Conservation (phyloP, 495 filamentous ascomycete genomes). For the Neurospora sp. region DNA sequence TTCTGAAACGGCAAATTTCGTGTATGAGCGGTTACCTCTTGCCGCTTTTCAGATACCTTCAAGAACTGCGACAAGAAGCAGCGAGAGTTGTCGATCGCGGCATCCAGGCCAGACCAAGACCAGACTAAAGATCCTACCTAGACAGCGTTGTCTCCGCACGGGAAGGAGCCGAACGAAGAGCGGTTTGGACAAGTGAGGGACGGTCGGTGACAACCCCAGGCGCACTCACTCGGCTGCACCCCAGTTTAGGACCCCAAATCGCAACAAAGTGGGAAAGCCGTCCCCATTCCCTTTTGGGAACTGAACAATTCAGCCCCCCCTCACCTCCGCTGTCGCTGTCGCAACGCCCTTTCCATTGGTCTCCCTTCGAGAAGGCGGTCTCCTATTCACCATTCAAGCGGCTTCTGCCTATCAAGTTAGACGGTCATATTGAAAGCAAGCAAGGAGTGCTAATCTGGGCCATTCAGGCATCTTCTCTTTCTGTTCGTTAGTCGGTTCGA, state of each 20-base stretch:
- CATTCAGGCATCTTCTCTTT: not conserved
- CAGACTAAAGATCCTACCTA: not conserved
- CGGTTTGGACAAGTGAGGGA: not conserved
- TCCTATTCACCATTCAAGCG: not conserved
- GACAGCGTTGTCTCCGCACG: not conserved
- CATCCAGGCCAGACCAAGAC: not conserved
- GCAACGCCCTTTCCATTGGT: not conserved
- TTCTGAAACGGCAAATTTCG: not conserved
- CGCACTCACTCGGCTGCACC: not conserved
- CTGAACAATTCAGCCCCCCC: not conserved
- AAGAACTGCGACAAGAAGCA: not conserved
- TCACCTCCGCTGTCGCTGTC: not conserved
- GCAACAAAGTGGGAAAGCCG: not conserved
- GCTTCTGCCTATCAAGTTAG: not conserved
- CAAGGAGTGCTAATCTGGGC: not conserved
- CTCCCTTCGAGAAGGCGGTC: not conserved
- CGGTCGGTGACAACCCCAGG: not conserved
- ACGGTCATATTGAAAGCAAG: not conserved
- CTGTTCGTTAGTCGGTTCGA: not conserved
- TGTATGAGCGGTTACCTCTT: not conserved
- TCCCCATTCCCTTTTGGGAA: not conserved
- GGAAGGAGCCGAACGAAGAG: not conserved
- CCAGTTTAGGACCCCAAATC: not conserved
- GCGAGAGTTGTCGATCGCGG: not conserved
- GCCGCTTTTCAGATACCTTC: not conserved